Evolutionary conservation across 2,329 filamentous ascomycete species (phyloP).

Genomic region (Neophaeococcomyces aloes): DNA sequence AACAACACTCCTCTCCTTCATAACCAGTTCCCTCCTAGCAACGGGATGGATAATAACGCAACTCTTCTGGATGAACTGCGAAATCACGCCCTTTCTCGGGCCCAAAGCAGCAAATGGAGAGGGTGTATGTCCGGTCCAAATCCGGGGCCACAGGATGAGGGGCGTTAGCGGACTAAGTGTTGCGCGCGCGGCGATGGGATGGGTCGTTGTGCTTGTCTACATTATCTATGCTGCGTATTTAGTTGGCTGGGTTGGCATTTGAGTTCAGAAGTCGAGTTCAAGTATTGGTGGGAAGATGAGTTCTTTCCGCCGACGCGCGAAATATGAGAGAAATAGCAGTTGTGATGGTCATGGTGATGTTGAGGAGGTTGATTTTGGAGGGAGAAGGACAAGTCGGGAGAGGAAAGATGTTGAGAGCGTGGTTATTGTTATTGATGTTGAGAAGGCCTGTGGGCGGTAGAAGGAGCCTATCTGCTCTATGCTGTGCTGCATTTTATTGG

Average conservation of each 20-base stretch:
- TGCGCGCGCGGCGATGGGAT: slow-evolving; percentile 14
- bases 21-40: slow-evolving; percentile 11
- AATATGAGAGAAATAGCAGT: slow-evolving; percentile 4
- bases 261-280: not conserved
- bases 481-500: too few species aligned
- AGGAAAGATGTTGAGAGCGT: slow-evolving; percentile 1
- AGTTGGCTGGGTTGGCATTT: not conserved
- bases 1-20: slow-evolving; percentile 19
- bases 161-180: slow-evolving; percentile 20
- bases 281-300: not conserved
- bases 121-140: slow-evolving; percentile 38
- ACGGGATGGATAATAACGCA: slow-evolving; percentile 15
- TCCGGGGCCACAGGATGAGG: slow-evolving; percentile 31
- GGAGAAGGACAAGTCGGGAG: not conserved
- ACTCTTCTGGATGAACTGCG: slow-evolving; percentile 20
- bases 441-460: not conserved
- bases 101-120: slow-evolving; percentile 32
- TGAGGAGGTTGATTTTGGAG: too few species aligned
- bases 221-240: slow-evolving; percentile 6
- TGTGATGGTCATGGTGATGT: too few species aligned
- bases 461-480: too few species aligned
- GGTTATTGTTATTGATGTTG: slow-evolving; percentile 2
- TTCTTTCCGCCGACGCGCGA: not conserved
- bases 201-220: slow-evolving; percentile 12
- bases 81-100: slow-evolving; percentile 17